Percentiles rank a stretch among this genome's conserved stretches.
Conservation (phyloP, 179 eudicot species). For the Vitellaria paradoxa region DNA sequence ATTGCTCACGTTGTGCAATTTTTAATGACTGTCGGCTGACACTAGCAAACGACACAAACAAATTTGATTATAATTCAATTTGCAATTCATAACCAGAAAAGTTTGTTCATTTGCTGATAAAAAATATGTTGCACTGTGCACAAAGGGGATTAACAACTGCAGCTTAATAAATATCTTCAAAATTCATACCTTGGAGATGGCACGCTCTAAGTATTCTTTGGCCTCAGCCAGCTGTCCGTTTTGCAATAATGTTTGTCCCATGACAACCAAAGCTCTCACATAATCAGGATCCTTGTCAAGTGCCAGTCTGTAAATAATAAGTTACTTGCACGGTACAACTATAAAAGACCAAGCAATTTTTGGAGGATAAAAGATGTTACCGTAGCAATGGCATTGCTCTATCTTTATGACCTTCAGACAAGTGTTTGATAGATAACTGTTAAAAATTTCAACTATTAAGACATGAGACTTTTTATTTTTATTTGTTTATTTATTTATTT, state of each 20-base stretch:
- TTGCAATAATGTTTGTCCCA: constrained; percentile 65
- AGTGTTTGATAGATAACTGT: constrained; percentile 56
- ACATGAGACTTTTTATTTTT: background rate
- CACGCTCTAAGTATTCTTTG: constrained; percentile 54
- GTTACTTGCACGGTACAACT: constrained; percentile 9
- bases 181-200: constrained; percentile 64
- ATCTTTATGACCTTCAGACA: constrained; percentile 50
- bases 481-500: too few relatives aligned
- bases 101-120: too few relatives aligned
- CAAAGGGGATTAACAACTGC: background rate
- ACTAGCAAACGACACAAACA: too few relatives aligned
- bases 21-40: too few relatives aligned
- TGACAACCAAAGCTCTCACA: constrained; percentile 53
- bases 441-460: constrained; percentile 21
- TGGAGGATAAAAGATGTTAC: constrained; percentile 32
- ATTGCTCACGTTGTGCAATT: too few relatives aligned
- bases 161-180: background rate
- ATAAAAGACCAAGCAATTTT: background rate
- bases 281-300: constrained; percentile 84
- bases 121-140: too few relatives aligned
- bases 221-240: constrained; percentile 51
- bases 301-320: constrained; percentile 50
- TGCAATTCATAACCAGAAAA: too few relatives aligned
- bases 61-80: too few relatives aligned
- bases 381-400: constrained; percentile 58